Conservation (phyloP, 768 basidiomycete species). For the Pleurotus tuber-regium region DNA sequence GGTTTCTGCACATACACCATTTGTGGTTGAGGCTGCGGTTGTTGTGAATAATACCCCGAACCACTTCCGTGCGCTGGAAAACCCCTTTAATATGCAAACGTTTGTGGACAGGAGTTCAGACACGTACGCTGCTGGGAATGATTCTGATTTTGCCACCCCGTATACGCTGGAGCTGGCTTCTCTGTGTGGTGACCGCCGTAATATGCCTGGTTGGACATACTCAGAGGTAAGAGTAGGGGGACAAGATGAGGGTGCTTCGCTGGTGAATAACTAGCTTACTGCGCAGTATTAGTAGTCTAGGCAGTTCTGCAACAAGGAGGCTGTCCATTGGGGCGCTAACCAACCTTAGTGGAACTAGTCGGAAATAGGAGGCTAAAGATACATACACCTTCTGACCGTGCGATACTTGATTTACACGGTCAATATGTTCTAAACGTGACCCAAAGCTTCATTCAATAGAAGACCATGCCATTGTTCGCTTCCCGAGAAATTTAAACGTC, state of each 20-base stretch:
- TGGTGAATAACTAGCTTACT: too few relatives aligned
- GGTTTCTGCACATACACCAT: constrained; percentile 12
- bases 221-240: background rate
- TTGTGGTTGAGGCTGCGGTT: constrained; percentile 12
- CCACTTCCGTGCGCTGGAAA: background rate
- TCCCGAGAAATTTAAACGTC: too few relatives aligned
- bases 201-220: background rate
- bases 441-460: too few relatives aligned
- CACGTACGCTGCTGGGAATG: background rate
- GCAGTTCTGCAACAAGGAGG: too few relatives aligned
- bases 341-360: too few relatives aligned
- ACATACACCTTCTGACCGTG: too few relatives aligned
- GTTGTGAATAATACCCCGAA: background rate
- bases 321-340: too few relatives aligned
- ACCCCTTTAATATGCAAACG: background rate
- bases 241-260: background rate
- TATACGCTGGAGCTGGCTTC: constrained; percentile 6
- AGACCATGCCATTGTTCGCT: too few relatives aligned
- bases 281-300: too few relatives aligned
- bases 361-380: too few relatives aligned
- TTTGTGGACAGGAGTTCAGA: background rate
- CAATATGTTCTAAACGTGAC: too few relatives aligned
- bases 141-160: constrained; percentile 3
- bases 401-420: too few relatives aligned
- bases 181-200: constrained; percentile 3